Conservation (phyloP, 768 basidiomycete genomes). For the Termitomyces sp. region DNA sequence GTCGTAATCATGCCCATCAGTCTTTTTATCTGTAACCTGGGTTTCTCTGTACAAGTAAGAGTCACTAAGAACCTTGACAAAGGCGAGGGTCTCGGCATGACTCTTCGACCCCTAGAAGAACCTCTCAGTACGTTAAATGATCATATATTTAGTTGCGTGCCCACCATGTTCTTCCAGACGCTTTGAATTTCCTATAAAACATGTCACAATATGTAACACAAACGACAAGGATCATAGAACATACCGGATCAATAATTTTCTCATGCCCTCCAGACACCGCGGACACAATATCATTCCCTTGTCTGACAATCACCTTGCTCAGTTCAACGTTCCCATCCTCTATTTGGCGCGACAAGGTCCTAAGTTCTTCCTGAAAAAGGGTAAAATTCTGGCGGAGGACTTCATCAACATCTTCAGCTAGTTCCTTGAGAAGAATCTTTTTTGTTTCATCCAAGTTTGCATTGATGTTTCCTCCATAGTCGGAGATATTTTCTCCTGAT, state of each 20-base stretch:
- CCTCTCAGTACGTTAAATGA: not conserved
- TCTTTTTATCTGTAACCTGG: not conserved
- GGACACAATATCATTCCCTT: not conserved
- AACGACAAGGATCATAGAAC: not conserved
- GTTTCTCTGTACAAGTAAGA: not conserved
- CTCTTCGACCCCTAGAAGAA: not conserved
- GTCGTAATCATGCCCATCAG: too few relatives aligned
- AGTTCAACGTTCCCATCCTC: not conserved
- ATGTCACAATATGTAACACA: not conserved
- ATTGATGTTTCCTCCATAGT: not conserved
- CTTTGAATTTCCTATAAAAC: not conserved
- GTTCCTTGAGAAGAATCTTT: not conserved
- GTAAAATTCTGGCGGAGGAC: not conserved
- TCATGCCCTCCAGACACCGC: not conserved
- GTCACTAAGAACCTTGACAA: not conserved
- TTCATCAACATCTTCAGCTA: not conserved
- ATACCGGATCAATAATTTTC: not conserved
- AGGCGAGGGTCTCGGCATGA: not conserved
- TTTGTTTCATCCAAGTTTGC: not conserved
- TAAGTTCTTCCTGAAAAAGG: not conserved
- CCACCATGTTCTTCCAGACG: not conserved
- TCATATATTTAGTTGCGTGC: not conserved
- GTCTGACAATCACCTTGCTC: not conserved
- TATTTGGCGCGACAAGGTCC: not conserved
- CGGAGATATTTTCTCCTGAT: not conserved